Conservation (phyloP, 208 protist species). For the Leptomonas seymouri region DNA sequence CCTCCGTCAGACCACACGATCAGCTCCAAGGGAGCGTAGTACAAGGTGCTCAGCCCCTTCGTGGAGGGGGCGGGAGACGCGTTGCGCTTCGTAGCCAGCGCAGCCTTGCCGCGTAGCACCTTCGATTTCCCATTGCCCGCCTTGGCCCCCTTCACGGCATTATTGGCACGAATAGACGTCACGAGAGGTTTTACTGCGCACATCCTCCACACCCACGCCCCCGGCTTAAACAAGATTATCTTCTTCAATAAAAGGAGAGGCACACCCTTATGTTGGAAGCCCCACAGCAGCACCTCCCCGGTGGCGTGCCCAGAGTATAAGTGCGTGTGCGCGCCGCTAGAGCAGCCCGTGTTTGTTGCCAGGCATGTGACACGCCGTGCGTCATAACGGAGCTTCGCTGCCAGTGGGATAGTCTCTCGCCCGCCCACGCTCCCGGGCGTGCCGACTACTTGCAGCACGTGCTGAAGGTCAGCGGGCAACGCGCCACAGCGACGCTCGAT, state of each 20-base stretch:
- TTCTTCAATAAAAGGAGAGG: conserved; percentile 48
- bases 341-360: not conserved
- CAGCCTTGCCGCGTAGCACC: conserved; percentile 13
- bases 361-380: conserved; percentile 53
- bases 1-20: conserved; percentile 43
- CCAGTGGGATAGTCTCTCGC: not conserved
- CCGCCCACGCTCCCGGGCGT: not conserved
- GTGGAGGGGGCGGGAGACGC: not conserved
- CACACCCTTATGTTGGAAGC: conserved; percentile 11
- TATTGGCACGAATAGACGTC: not conserved
- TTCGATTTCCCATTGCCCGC: not conserved
- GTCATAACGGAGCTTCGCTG: conserved; percentile 33
- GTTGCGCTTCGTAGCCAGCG: not conserved
- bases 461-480: not conserved
- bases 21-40: conserved; percentile 29
- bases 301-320: conserved; percentile 57
- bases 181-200: conserved; percentile 20
- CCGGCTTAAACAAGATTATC: conserved; percentile 34
- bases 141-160: not conserved
- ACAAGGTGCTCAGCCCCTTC: not conserved
- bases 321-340: conserved; percentile 11
- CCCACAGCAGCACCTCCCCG: conserved; percentile 54
- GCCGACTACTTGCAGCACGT: conserved; percentile 7
- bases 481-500: conserved; percentile 14
- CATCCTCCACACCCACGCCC: conserved; percentile 35